Evolutionary conservation across 495 filamentous ascomycete species (phyloP), one percentile per base, ranked within the genome.

Genomic region (Trichoderma parareesei): DNA sequence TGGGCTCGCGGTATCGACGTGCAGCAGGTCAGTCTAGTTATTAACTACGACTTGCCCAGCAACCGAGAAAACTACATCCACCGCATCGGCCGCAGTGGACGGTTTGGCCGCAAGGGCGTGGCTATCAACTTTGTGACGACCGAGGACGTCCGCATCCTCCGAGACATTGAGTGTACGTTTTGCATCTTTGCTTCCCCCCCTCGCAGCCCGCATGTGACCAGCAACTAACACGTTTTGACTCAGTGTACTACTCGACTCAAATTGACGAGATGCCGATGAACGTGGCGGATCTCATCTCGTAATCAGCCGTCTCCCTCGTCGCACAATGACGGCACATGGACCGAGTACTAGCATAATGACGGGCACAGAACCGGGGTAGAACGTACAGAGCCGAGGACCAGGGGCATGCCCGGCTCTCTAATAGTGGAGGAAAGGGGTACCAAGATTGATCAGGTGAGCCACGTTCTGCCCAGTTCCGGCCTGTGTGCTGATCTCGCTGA

Each of bases 41-140:
- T 98, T 86, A 98, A 98, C 85, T 98, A 98, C 81, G 94, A 98
- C 77, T 84, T 98, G 18, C 94, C 94, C 64, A 90, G 91, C 78
- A 98, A 98, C 83, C 91, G 94, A 74, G 94, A 98, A 82, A 98
- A 98, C 85, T 98, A 98, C 88, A 98, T 98, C 79, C 94, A 98
- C 82, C 88, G 94, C 71, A 98, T 98, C 74, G 94, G 94, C 83
- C 92, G 94, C 83, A 91, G 92, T 77, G 94, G 94, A 78, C 91
- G 94, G 84, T 98, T 98, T 82, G 94, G 94, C 77, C 90, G 94
- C 75, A 98, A 98, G 86, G 94, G 94, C 88, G 94, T 98, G 77
- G 95, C 94, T 70, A 98, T 98, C 85, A 98, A 98, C 88, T 98
- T 98, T 79, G 94, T 98, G 75, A 98, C 95, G 65, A 91, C 90